Conservation (phyloP, 179 eudicot species). For the Silene noctiflora region DNA sequence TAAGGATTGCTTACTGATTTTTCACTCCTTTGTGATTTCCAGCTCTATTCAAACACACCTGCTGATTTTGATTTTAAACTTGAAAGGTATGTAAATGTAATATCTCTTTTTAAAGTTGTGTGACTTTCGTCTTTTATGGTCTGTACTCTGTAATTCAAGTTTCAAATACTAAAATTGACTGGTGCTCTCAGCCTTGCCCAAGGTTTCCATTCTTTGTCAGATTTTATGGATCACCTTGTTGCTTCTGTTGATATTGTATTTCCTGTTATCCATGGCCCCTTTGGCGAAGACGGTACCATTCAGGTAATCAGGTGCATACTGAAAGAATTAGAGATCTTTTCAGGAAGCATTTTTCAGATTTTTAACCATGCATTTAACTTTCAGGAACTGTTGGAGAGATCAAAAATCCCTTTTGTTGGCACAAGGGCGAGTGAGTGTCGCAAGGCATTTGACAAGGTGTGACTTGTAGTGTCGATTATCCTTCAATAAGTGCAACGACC, state of each 20-base stretch:
- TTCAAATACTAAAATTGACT: conserved; percentile 4
- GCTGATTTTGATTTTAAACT: conserved; percentile 92
- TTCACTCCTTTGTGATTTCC: conserved; percentile 18
- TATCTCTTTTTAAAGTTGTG: neutral
- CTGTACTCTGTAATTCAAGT: neutral
- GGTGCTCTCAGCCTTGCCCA: conserved; percentile 65
- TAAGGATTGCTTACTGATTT: neutral
- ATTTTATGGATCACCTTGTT: conserved; percentile 71
- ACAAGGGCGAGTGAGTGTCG: conserved; percentile 64
- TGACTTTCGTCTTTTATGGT: conserved; percentile 9
- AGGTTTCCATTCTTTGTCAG: conserved; percentile 62
- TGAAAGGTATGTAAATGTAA: conserved; percentile 48
- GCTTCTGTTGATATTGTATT: conserved; percentile 78
- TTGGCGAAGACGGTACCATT: conserved; percentile 93
- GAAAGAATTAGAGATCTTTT: neutral
- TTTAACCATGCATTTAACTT: conserved; percentile 1
- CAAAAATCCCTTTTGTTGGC: conserved; percentile 74
- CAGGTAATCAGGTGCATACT: conserved; percentile 75
- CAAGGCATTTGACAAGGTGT: conserved; percentile 88
- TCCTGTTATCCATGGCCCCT: conserved; percentile 90
- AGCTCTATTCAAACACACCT: conserved; percentile 93
- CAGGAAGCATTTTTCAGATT: conserved; percentile 16
- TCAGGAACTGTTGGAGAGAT: conserved; percentile 73
- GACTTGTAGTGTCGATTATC: neutral
- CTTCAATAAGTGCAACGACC: neutral